Conservation (phyloP, 257 asterid genomes). For the Lycium ferocissimum region DNA sequence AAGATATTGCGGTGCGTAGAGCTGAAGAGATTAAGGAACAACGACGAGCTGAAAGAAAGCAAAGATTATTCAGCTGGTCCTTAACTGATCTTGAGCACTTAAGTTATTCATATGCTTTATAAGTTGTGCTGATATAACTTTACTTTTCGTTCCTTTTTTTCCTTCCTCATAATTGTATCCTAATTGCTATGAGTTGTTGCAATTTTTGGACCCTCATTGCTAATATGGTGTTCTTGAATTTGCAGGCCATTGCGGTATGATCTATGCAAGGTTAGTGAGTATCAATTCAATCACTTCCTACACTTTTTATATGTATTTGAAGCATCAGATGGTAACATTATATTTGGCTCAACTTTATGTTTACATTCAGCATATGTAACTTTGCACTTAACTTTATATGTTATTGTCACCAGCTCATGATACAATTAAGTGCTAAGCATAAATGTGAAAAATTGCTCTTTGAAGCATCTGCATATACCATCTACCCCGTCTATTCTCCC, state of each 20-base stretch:
- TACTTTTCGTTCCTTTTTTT: too few species aligned
- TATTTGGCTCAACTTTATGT: not conserved
- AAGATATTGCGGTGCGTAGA: too few species aligned
- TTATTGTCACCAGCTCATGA: not conserved
- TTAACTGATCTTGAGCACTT: too few species aligned
- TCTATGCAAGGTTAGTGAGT: constrained; percentile 59
- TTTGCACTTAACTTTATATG: constrained; percentile 19
- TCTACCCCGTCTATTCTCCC: too few species aligned
- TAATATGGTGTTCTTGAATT: constrained; percentile 39
- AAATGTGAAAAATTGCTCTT: too few species aligned
- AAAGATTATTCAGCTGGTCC: too few species aligned
- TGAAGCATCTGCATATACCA: too few species aligned
- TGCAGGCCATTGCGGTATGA: constrained; percentile 89
- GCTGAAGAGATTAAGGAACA: too few species aligned
- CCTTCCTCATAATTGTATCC: not conserved
- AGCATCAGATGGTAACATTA: not conserved
- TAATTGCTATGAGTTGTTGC: constrained; percentile 32
- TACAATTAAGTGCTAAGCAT: too few species aligned
- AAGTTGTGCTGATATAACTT: too few species aligned
- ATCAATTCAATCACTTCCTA: constrained; percentile 20
- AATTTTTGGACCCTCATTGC: constrained; percentile 33
- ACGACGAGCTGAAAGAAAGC: too few species aligned
- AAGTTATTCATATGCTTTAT: too few species aligned
- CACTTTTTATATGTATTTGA: not conserved
- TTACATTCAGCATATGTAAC: constrained; percentile 9